Base-by-base conservation (phyloP, 345 rosid genomes). In the Moringa oleifera region DNA sequence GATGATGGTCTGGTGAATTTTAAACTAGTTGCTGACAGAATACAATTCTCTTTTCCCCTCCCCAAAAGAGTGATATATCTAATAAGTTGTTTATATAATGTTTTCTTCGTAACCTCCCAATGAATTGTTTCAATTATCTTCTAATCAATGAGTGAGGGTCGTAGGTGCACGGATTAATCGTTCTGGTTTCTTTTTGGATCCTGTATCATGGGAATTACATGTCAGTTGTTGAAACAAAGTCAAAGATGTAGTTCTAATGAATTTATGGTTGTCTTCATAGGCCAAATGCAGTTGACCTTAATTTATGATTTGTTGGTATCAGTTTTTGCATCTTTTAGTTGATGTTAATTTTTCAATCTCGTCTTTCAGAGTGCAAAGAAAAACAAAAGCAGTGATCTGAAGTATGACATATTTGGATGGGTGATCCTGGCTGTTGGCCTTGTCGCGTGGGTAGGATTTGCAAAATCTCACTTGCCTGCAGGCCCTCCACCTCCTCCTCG, bases 391-490 rank as follows among this genome's bases (percentile, higher is more conserved):
- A 82, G 75, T 59, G 91, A 90, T 77, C 61, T 80, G 56, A 87
- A 71, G 70, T 93, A 93, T 24, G 96, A 93, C 73, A 73, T 86
- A 64, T 74, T 77, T 50, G 96, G 97, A 45, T 88, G 96, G 97
- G 76, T 90, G 47, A 84, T 90, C 74, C 86, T 93, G 23, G 97
- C 87, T 19, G 83, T 85, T 15, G 97, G 98, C 19, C 60, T 90
- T 63, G 87, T 93, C 45, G 84, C 91, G 0, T 90, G 91, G 90
- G 75, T 90, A 3, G 91, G 97, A 23, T 82, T 87, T 53, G 84
- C 96, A 0, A 92, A 89, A 77, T 81, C 87, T 53, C 84, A 84
- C 13, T 21, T 81, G 79, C 93, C 92, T 58, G 31, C 51, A 0
- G 37, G 65, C 63, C 51, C 73, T 63, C 63, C 72, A 23, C 69